phyloP scores from a whole-genome alignment of 2,329 filamentous ascomycete species.

The Setomelanomma holmii region DNA sequence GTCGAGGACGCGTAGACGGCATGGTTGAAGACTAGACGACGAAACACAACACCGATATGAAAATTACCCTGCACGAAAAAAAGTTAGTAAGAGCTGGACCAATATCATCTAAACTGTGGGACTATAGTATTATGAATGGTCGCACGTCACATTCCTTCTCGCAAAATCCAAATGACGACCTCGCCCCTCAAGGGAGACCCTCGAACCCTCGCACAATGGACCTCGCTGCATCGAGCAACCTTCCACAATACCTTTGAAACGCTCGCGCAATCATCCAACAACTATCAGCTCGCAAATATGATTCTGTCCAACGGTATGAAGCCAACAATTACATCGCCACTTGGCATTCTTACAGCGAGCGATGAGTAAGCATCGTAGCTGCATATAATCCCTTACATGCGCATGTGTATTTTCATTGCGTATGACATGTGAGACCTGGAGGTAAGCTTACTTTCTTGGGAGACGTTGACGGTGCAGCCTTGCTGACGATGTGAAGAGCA shows the following conservation, averaged over 20 bases:
- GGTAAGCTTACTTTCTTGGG: neutral
- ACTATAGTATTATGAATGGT: neutral
- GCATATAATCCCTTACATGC: neutral
- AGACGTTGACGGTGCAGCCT: neutral
- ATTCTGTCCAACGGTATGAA: neutral
- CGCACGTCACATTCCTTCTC: neutral
- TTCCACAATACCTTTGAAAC: neutral
- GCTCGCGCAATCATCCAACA: neutral
- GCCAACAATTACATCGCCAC: neutral
- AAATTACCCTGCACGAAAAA: neutral
- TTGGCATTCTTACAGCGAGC: neutral
- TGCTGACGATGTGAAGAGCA: neutral
- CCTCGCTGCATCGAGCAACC: neutral
- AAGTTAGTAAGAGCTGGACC: neutral
- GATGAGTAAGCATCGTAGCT: neutral
- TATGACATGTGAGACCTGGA: neutral
- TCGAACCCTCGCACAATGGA: neutral
- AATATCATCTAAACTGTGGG: neutral
- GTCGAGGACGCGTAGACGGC: neutral
- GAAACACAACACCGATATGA: neutral
- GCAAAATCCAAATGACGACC: neutral
- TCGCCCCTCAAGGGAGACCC: neutral
- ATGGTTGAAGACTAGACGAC: neutral
- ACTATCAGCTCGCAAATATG: neutral
- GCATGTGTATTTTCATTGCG: neutral